A percentile compares a stretch with the other conserved stretches of the same genome.
phyloP scores from a whole-genome alignment of 225 moss, liverwort and hornwort genomes.

The Physcomitrellopsis africana region DNA sequence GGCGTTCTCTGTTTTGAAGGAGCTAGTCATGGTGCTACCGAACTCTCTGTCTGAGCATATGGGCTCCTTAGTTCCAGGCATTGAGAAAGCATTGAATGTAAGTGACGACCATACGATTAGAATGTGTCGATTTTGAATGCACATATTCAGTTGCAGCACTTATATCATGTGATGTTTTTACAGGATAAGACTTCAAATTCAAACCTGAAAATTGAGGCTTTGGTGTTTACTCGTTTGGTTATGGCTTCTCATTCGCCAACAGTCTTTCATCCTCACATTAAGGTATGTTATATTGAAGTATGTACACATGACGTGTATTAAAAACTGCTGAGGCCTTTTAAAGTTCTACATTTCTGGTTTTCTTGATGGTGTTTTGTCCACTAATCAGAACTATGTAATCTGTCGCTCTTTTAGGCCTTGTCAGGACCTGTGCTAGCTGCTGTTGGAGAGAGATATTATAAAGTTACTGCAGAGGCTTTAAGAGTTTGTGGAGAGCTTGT shows the following conservation, averaged over 20 bases:
- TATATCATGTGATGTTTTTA: conserved; percentile 20
- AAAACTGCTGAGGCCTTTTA: conserved; percentile 5
- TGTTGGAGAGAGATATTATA: conserved; percentile 97
- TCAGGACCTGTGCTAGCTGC: conserved; percentile 92
- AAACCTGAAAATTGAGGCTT: conserved; percentile 96
- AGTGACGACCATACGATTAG: conserved; percentile 39
- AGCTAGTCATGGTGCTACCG: conserved; percentile 95
- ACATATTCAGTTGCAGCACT: conserved; percentile 20
- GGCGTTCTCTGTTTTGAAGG: conserved; percentile 98
- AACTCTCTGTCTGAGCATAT: conserved; percentile 95
- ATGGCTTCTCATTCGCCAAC: conserved; percentile 92
- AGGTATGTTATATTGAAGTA: conserved; percentile 54
- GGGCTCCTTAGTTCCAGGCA: conserved; percentile 92
- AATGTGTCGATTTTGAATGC: conserved; percentile 12
- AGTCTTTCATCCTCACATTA: conserved; percentile 96
- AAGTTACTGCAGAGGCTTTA: conserved; percentile 98
- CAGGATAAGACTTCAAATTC: conserved; percentile 99
- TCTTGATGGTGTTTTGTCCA: conserved; percentile 10
- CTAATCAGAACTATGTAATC: conserved; percentile 18
- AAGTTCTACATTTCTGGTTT: background rate
- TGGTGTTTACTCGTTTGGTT: conserved; percentile 93
- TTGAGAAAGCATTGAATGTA: conserved; percentile 98
- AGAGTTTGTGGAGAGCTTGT: conserved; percentile 99
- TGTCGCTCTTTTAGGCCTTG: conserved; percentile 65
- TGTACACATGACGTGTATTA: background rate